Conservation (phyloP, 768 basidiomycete species). For the Dentipellis fragilis region DNA sequence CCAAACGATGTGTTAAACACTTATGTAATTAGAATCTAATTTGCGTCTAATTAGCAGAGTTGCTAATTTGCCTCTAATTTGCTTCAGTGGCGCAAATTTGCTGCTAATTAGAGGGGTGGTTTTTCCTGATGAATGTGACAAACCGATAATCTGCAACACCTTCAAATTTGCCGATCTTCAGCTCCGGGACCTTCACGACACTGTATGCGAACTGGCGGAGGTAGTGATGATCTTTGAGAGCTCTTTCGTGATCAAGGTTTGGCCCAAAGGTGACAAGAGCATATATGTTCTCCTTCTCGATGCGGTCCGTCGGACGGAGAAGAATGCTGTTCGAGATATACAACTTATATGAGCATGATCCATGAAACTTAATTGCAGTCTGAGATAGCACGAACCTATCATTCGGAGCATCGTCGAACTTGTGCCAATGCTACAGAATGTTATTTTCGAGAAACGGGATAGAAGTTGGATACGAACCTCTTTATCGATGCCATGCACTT, state of each 20-base stretch:
- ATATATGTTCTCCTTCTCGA: not conserved
- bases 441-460: no score
- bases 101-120: no score
- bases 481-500: no score
- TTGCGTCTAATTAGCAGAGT: no score
- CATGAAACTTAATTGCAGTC: not conserved
- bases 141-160: slow-evolving; percentile 5
- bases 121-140: no score
- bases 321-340: not conserved
- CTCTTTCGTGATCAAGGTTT: not conserved
- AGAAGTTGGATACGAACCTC: no score
- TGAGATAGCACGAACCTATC: not conserved
- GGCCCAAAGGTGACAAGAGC: not conserved
- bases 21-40: no score
- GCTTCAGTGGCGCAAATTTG: no score
- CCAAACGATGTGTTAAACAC: no score
- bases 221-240: not conserved
- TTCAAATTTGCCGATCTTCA: slow-evolving; percentile 2
- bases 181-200: not conserved
- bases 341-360: not conserved
- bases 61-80: no score
- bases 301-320: not conserved
- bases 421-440: not conserved
- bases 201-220: not conserved
- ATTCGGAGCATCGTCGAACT: not conserved